Base-by-base conservation (phyloP, 306 rosid genomes). In the Ceratonia siliqua region DNA sequence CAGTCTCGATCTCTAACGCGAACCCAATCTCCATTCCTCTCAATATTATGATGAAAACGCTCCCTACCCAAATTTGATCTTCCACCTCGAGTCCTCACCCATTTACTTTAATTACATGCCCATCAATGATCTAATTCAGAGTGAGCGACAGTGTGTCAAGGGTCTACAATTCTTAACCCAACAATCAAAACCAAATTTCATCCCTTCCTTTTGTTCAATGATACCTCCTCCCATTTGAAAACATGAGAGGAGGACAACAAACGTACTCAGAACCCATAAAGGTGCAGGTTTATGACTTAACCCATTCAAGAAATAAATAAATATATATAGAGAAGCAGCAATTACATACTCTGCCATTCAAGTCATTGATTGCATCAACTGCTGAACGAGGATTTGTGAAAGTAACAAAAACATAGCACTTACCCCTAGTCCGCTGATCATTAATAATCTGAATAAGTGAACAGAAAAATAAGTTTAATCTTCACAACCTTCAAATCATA, bases 401-500 rank as follows among this genome's bases (percentile, higher is more conserved):
- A 68, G 99, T 94, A 62, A 92, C 97, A 72, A 92, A 94, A 35
- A 95, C 90, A 67, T 91, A 94, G 86, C 99, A 92, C 79, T 90
- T 94, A 43, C 97, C 99, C 70, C 86, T 82, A 18, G 89, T 81
- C 69, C 87, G 81, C 5, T 79, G 87, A 75, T 94, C 97, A 75
- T 94, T 92, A 64, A 94, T 83, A 83, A 94, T 90, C 99, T 94
- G 95, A 4, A 76, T n/a, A 53, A 18, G 5, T 9, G 33, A 55
- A 62, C 61, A 3, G 4, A 35, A 28, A 0, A 36, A 15, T 18
- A 10, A 63, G 50, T 42, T 58, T 54, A 35, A 8, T 57, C 4
- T 6, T 41, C 46, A 28, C 17, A 22, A 45, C 3, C 32, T 9
- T 62, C 48, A n/a, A 18, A 2, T 10, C 14, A 5, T 11, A 48